These are phyloP conservation scores for Candida succiphila DNA, from an alignment of 805 yeast genomes.

Conservation along the genomic window DNA sequence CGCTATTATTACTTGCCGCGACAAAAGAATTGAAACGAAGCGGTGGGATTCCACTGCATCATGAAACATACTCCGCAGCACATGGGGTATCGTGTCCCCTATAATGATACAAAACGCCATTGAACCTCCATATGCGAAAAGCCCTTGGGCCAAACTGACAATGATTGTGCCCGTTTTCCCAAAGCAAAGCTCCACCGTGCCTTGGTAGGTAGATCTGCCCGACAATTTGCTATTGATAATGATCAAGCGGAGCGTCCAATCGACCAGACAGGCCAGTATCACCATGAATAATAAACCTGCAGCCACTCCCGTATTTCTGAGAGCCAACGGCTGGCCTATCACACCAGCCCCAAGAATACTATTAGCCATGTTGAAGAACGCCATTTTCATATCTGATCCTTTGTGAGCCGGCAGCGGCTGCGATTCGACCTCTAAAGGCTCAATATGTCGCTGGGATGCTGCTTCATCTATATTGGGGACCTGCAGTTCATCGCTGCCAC, in stretches of 20 bases:
- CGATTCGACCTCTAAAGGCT: constrained; percentile 2
- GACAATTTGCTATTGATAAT: constrained; percentile 74
- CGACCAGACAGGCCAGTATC: constrained; percentile 59
- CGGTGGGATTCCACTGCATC: constrained; percentile 22
- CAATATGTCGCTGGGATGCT: neutral
- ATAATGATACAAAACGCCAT: constrained; percentile 91
- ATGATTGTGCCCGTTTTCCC: constrained; percentile 62
- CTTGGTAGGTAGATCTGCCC: constrained; percentile 74
- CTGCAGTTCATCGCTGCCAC: neutral
- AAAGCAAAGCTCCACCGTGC: constrained; percentile 69
- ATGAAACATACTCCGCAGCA: constrained; percentile 57
- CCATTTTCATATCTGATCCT: constrained; percentile 65
- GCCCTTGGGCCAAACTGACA: constrained; percentile 67
- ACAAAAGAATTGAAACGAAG: constrained; percentile 44
- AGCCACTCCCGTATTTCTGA: constrained; percentile 66
- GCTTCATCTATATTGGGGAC: neutral
- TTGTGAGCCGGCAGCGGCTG: constrained; percentile 13
- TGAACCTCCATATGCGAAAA: constrained; percentile 91
- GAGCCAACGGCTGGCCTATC: constrained; percentile 88
- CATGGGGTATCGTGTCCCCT: constrained; percentile 94
- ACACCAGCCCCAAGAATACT: constrained; percentile 94
- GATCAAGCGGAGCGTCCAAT: constrained; percentile 78
- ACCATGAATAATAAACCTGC: constrained; percentile 62
- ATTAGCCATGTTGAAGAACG: constrained; percentile 96
- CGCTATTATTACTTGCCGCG: constrained; percentile 62